Percentiles rank a stretch among this genome's conserved stretches.
These are phyloP conservation scores for Xanthoparmelia taractica DNA, from an alignment of 495 filamentous ascomycete species.

Conservation along the genomic window DNA sequence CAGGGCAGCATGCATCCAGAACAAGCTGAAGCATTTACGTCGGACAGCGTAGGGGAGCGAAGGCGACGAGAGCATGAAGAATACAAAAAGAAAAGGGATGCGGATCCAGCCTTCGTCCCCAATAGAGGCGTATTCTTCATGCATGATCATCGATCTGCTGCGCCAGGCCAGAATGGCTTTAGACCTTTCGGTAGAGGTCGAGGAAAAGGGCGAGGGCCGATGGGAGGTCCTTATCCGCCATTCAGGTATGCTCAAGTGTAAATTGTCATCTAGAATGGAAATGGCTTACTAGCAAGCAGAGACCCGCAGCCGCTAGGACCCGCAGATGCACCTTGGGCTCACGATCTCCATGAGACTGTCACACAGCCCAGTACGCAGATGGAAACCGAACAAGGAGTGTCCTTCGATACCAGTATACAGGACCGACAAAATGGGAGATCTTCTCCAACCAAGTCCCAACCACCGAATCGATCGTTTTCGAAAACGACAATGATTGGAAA, in stretches of 20 bases:
- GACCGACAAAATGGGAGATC: slow-evolving; percentile 32
- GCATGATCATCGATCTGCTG: slow-evolving; percentile 81
- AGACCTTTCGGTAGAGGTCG: slow-evolving; percentile 58
- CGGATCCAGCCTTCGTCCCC: slow-evolving; percentile 89
- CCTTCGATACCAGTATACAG: slow-evolving; percentile 16
- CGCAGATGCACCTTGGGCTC: slow-evolving; percentile 73
- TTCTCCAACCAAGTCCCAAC: slow-evolving; percentile 41
- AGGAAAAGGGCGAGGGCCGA: slow-evolving; percentile 47
- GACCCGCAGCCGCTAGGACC: slow-evolving; percentile 44
- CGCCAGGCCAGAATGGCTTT: slow-evolving; percentile 67
- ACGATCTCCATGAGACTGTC: slow-evolving; percentile 89
- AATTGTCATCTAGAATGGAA: background rate
- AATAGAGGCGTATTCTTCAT: slow-evolving; percentile 95
- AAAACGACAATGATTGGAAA: slow-evolving; percentile 63
- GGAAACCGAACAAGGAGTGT: slow-evolving; percentile 21
- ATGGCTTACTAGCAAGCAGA: slow-evolving; percentile 31
- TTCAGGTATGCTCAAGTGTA: slow-evolving; percentile 41
- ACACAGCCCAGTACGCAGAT: slow-evolving; percentile 42
- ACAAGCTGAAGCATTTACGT: slow-evolving; percentile 22
- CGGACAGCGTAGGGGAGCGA: slow-evolving; percentile 53
- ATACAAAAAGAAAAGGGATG: slow-evolving; percentile 75
- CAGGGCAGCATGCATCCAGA: slow-evolving; percentile 33
- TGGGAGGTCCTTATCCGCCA: slow-evolving; percentile 51
- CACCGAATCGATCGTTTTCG: slow-evolving; percentile 61
- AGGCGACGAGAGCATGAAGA: slow-evolving; percentile 84